Evolutionary conservation across 495 filamentous ascomycete genomes (phyloP), one percentile per base, ranked within the genome.

Genomic region (Pyrenopolyporus hunteri): DNA sequence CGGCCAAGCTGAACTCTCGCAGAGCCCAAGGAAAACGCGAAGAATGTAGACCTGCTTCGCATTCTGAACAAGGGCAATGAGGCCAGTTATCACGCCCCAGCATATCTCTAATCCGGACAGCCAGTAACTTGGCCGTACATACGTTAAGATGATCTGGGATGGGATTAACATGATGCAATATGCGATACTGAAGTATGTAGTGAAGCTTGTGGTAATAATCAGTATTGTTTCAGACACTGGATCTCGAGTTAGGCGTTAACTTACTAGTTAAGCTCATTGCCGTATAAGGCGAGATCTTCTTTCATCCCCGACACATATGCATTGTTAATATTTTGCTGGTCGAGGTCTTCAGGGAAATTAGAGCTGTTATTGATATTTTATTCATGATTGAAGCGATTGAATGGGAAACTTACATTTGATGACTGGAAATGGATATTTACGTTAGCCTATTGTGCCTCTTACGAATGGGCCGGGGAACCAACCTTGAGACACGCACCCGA

Each of bases 141-240:
- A 71, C 0, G 80, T 67, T 67, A 88, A 65, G 25, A 87, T 74
- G 14, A 87, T 73, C 61, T 87, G 84, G 23, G 71, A 75, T 10
- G 78, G 78, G 29, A 80, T 73, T 25, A 77, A 66, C 68, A 76
- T 78, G 35, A 79, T 70, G 25, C 78, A 72, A 37, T 78, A 79
- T 2, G 73, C 76, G 23, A 78, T 73, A 51, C 71, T 78, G 58
- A 77, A 80, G 49, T 73, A 78, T 5, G 82, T 83, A 31, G 81
- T 83, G 73, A 86, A 83, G 32, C 74, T 77, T 53, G 43, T 4
- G 10, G 29, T 25, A n/a, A n/a, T n/a, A n/a, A n/a, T n/a, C n/a
- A n/a, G n/a, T n/a, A n/a, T n/a, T n/a, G n/a, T n/a, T n/a, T n/a
- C n/a, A n/a, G n/a, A n/a, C n/a, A n/a, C n/a, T n/a, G n/a, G n/a